These are phyloP conservation scores for Leccinum cinnamomeum DNA, from an alignment of 1,284 basidiomycete species.

Conservation along the genomic window DNA sequence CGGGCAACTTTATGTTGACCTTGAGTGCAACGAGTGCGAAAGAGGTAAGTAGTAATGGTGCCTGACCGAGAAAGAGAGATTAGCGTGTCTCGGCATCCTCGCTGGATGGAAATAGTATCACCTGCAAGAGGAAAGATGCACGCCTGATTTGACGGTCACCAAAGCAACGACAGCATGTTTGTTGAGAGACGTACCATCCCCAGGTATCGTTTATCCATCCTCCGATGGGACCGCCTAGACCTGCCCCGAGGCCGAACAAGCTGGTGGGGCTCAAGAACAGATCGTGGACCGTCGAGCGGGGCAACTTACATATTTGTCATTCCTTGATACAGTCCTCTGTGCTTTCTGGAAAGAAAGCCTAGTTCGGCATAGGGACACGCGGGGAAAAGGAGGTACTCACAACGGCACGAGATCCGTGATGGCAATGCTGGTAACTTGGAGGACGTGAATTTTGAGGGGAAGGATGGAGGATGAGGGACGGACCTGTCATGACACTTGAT, in stretches of 20 bases:
- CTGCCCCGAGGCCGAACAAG: conserved; percentile 74
- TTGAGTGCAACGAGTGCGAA: conserved; percentile 68
- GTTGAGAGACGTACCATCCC: neutral
- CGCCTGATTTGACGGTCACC: conserved; percentile 27
- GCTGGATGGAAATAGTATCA: conserved; percentile 49
- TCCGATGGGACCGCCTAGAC: conserved; percentile 87
- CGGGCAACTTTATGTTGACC: conserved; percentile 68
- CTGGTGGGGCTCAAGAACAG: conserved; percentile 39
- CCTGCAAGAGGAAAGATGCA: conserved; percentile 45
- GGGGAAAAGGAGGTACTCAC: conserved; percentile 44
- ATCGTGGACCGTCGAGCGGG: conserved; percentile 1
- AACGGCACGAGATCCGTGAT: conserved; percentile 81
- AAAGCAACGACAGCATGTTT: neutral
- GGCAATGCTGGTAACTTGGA: conserved; percentile 70
- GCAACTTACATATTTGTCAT: conserved; percentile 76
- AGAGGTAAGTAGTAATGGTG: conserved; percentile 73
- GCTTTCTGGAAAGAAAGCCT: conserved; percentile 51
- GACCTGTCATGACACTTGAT: conserved; percentile 78
- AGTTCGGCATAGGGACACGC: conserved; percentile 30
- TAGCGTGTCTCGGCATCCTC: neutral
- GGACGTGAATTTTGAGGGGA: conserved; percentile 20
- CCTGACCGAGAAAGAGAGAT: conserved; percentile 47
- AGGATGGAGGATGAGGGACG: conserved; percentile 17
- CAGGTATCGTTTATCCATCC: conserved; percentile 52
- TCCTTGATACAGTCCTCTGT: conserved; percentile 87